Base-by-base conservation (phyloP, 2,329 filamentous ascomycete genomes). In the Epichloe sp. region DNA sequence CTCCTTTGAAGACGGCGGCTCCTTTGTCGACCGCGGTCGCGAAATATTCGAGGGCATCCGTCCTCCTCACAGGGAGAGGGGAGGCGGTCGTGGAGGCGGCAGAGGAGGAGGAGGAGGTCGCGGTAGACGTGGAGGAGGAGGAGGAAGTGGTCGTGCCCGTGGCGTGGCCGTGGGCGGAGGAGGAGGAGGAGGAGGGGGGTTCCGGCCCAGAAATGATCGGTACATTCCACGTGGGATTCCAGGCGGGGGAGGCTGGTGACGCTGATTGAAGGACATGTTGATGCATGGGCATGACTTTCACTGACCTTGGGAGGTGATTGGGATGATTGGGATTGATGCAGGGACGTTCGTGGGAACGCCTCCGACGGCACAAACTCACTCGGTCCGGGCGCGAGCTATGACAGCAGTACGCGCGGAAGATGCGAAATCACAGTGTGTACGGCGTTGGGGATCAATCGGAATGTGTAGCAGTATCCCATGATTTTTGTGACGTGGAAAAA, bases 1-100 rank as follows among this genome's bases (percentile, higher is more conserved):
- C 63, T 84, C 82, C 0, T 89, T 89, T 58, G 84, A 88, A 63
- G 71, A 82, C 51, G 75, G 73, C 1, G 79, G 82, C 53, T 61
- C 67, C 5, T 80, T 89, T 50, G 83, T 89, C 44, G 85, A 89
- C 63, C 75, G 82, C 50, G 86, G 85, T 14, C 79, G 79, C 15
- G 86, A 89, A 63, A 80, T 83, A 38, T 83, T 83, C 60, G 69
- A 79, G 46, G 80, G 79, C 15, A 81, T 84, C 54, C 71, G 80
- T 23, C 79, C 78, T 23, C 79, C 80, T 1, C 74, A 78, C 53
- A 68, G 76, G 10, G 75, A 79, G 58, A 59, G 64, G 11, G 60
- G 66, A 59, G 51, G 65, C 63, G 50, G 60, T 58, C 51, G 59
- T 60, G 52, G 56, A 11, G 55, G 59, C 8, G 53, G 59, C 7